These are phyloP conservation scores for Malus sieversii DNA, from an alignment of 306 rosid genomes.

Conservation along the genomic window DNA sequence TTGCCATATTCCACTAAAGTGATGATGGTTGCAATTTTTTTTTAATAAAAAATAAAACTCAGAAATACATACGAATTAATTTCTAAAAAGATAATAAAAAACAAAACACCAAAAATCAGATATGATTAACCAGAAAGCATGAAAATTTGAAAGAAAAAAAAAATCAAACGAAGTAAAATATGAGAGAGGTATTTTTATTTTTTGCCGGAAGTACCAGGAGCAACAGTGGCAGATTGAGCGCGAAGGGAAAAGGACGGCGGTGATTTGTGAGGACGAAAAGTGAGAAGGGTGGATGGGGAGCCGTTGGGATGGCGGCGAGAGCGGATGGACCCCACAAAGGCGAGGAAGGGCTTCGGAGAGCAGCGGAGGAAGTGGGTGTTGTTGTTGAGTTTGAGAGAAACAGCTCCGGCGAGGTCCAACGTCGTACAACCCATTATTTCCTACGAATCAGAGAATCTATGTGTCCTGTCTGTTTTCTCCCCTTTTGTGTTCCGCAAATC, in stretches of 20 bases:
- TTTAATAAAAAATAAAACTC: not conserved
- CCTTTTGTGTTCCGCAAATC: not conserved
- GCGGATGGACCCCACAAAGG: not conserved
- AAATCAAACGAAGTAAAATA: not conserved
- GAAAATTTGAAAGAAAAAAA: not conserved
- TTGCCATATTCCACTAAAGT: too few species aligned
- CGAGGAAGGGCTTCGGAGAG: conserved; percentile 17
- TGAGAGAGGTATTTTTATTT: not conserved
- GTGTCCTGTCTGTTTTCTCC: not conserved
- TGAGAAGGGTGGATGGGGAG: conserved; percentile 5
- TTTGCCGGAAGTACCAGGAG: not conserved
- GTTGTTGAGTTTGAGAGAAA: conserved; percentile 24
- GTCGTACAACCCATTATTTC: conserved; percentile 45
- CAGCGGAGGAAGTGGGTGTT: not conserved
- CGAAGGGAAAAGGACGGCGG: conserved; percentile 21
- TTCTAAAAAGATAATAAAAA: not conserved
- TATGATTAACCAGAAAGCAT: not conserved
- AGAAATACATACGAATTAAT: not conserved
- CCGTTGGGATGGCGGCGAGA: not conserved
- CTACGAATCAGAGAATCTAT: not conserved
- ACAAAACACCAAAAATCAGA: not conserved
- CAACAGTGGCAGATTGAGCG: not conserved
- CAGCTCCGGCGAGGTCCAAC: conserved; percentile 27
- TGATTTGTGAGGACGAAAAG: conserved; percentile 6
- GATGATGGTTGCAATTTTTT: not conserved